Evolutionary conservation across 352 stramenopile genomes (phyloP).

Genomic region (Globisporangium alternatum): DNA sequence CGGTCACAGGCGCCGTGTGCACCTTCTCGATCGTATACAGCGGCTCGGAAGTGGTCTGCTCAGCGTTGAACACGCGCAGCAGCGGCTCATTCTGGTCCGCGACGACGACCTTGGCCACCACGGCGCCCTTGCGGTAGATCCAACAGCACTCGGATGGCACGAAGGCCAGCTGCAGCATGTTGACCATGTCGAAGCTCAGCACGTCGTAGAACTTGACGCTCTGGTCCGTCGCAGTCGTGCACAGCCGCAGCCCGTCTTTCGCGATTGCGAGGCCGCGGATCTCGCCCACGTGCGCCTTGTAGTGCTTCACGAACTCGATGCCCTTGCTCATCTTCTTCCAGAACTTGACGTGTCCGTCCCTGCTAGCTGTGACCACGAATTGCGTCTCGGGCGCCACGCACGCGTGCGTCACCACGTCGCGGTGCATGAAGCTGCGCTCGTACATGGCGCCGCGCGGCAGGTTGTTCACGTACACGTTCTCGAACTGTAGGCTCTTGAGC

Average conservation of each 20-base stretch:
- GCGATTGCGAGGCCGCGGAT: slow-evolving; percentile 87
- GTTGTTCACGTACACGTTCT: slow-evolving; percentile 73
- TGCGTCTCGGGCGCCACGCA: slow-evolving; percentile 90
- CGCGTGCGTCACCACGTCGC: slow-evolving; percentile 92
- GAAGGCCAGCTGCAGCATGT: slow-evolving; percentile 91
- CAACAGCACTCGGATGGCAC: slow-evolving; percentile 71
- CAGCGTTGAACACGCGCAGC: slow-evolving; percentile 88
- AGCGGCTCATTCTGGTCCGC: slow-evolving; percentile 53
- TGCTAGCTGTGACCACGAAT: slow-evolving; percentile 95
- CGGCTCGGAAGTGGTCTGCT: slow-evolving; percentile 48
- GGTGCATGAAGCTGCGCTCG: slow-evolving; percentile 98
- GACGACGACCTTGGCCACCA: slow-evolving; percentile 74
- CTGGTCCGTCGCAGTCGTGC: slow-evolving; percentile 86
- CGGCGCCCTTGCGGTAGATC: slow-evolving; percentile 57
- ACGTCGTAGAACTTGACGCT: slow-evolving; percentile 99
- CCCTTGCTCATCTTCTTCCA: slow-evolving; percentile 97
- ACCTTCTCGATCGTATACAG: slow-evolving; percentile 72
- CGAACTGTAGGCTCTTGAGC: slow-evolving; percentile 43
- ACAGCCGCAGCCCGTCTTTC: slow-evolving; percentile 80
- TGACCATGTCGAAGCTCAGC: slow-evolving; percentile 96
- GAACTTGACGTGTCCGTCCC: slow-evolving; percentile 98
- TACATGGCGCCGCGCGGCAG: slow-evolving; percentile 91
- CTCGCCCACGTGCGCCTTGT: slow-evolving; percentile 93
- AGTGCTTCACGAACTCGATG: slow-evolving; percentile 99
- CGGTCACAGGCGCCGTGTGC: slow-evolving; percentile 90